Evolutionary conservation across 176 grass and related monocot genomes (phyloP).

Genomic region (Avena sativa): DNA sequence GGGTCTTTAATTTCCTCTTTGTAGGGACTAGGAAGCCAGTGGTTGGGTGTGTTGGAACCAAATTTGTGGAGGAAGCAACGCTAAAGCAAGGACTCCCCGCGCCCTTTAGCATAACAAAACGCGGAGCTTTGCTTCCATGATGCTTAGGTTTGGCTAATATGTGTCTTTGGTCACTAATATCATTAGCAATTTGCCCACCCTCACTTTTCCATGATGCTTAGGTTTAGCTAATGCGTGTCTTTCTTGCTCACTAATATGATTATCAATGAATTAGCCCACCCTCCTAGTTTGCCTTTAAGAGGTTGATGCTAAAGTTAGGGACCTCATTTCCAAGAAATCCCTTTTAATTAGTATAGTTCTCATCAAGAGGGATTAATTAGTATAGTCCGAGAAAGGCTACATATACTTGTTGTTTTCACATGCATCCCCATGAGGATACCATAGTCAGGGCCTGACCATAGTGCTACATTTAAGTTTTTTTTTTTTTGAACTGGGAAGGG

Average conservation of each 20-base stretch:
- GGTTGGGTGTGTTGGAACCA: slow-evolving; percentile 46
- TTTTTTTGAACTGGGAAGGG: too few relatives aligned
- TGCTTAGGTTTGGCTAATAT: slow-evolving; percentile 47
- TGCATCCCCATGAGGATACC: slow-evolving; percentile 48
- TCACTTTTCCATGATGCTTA: slow-evolving; percentile 44
- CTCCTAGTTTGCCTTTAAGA: slow-evolving; percentile 14
- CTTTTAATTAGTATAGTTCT: slow-evolving; percentile 36
- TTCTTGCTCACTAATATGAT: slow-evolving; percentile 6
- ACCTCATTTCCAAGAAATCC: slow-evolving; percentile 36
- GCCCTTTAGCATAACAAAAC: slow-evolving; percentile 46
- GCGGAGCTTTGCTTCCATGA: slow-evolving; percentile 34
- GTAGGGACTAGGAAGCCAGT: slow-evolving; percentile 6
- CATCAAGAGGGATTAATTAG: slow-evolving; percentile 19
- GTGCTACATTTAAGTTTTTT: slow-evolving; percentile 9
- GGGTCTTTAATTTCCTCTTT: background rate
- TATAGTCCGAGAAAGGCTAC: slow-evolving; percentile 16
- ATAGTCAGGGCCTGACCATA: background rate
- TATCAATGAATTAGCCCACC: slow-evolving; percentile 1
- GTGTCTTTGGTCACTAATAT: slow-evolving; percentile 16
- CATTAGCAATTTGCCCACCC: slow-evolving; percentile 15
- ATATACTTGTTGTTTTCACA: slow-evolving; percentile 45
- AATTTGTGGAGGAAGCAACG: slow-evolving; percentile 50
- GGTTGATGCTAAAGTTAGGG: slow-evolving; percentile 44
- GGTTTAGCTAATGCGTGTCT: slow-evolving; percentile 33
- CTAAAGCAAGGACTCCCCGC: slow-evolving; percentile 32